Conservation (phyloP, 176 grass and related monocot genomes). For the Secale cereale region DNA sequence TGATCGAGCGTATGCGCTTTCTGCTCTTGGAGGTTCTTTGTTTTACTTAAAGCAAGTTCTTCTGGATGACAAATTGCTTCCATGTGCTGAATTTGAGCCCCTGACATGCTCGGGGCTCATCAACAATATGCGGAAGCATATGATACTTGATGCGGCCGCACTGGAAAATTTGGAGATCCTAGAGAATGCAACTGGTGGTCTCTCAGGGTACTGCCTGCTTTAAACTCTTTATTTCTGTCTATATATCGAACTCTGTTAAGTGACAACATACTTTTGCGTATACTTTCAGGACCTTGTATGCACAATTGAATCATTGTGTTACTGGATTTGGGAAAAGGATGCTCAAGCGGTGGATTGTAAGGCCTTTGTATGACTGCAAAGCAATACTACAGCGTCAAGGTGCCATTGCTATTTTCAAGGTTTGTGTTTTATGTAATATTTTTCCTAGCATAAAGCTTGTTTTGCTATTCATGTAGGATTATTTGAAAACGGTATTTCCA, state of each 20-base stretch:
- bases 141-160: slow-evolving; percentile 93
- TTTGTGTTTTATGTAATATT: slow-evolving; percentile 21
- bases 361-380: slow-evolving; percentile 65
- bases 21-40: slow-evolving; percentile 87
- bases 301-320: slow-evolving; percentile 93
- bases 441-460: background rate
- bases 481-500: background rate
- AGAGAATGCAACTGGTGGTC: slow-evolving; percentile 73
- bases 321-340: slow-evolving; percentile 89
- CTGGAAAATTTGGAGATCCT: slow-evolving; percentile 94
- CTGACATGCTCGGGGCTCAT: slow-evolving; percentile 51
- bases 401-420: slow-evolving; percentile 81
- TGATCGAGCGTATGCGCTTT: slow-evolving; percentile 65
- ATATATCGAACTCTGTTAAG: slow-evolving; percentile 9
- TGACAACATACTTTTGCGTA: slow-evolving; percentile 24
- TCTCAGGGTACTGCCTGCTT: slow-evolving; percentile 63
- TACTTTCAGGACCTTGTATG: slow-evolving; percentile 80
- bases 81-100: slow-evolving; percentile 75
- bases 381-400: slow-evolving; percentile 80
- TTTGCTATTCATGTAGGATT: background rate
- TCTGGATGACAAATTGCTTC: slow-evolving; percentile 78
- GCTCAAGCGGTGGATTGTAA: slow-evolving; percentile 88
- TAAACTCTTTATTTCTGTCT: slow-evolving; percentile 19
- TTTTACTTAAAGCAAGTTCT: slow-evolving; percentile 93
- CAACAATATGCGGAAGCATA: slow-evolving; percentile 55